A percentile compares a stretch with the other conserved stretches of the same genome.
Conservation (phyloP, 768 basidiomycete genomes). For the Tricholoma saponaceum region DNA sequence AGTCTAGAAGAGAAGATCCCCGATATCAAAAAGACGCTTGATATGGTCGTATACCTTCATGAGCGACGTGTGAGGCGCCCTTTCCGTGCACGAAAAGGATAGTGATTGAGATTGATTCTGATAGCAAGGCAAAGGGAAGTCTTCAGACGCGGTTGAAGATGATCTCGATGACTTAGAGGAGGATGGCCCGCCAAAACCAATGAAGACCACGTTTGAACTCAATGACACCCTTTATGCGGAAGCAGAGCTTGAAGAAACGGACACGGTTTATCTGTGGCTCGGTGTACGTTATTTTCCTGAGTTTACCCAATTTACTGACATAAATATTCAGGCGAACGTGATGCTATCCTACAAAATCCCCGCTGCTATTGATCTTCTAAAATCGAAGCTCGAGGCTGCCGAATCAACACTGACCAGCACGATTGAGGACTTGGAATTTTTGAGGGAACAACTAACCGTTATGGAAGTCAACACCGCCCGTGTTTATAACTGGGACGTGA, state of each 20-base stretch:
- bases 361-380: constrained; percentile 69
- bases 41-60: constrained; percentile 81
- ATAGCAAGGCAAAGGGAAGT: constrained; percentile 59
- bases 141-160: constrained; percentile 40
- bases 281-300: constrained; percentile 55
- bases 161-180: constrained; percentile 54
- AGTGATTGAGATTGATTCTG: constrained; percentile 3
- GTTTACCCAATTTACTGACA: background rate
- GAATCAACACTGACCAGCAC: constrained; percentile 62
- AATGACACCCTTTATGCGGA: constrained; percentile 95
- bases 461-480: constrained; percentile 97
- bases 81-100: background rate
- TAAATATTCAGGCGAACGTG: constrained; percentile 74
- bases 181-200: constrained; percentile 41
- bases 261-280: constrained; percentile 92
- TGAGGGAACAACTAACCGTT: constrained; percentile 91
- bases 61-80: constrained; percentile 55
- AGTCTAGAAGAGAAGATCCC: constrained; percentile 93
- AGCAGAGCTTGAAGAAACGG: constrained; percentile 81
- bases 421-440: constrained; percentile 86
- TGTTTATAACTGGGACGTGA: constrained; percentile 96
- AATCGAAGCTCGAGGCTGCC: constrained; percentile 71
- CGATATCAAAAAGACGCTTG: constrained; percentile 88
- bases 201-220: constrained; percentile 89
- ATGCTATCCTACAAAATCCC: constrained; percentile 93